Evolutionary conservation across 768 basidiomycete species (phyloP), one percentile per base, ranked within the genome.

Genomic region (Xanthoconium stramineum): DNA sequence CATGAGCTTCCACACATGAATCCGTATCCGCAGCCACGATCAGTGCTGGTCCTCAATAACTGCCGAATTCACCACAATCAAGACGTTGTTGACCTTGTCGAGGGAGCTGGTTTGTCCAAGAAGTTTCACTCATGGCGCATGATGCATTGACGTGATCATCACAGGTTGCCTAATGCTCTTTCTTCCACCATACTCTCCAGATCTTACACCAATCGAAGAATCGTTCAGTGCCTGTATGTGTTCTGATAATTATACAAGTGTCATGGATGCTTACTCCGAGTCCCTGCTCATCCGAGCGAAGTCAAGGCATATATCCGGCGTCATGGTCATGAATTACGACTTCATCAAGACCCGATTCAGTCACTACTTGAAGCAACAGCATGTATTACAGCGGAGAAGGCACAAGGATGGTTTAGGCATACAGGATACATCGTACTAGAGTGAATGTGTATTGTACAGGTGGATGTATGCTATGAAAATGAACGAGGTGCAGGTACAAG

Each of bases 1-100:
- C 24, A 24, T 24, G 24, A 24, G 24, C 24, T 24, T 24, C 24
- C 24, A 24, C 24, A 43, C 6, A 57, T 57, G 56, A 39, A 52
- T 29, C 42, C 51, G 1, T 57, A 29, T 28, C 56, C 51, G 2
- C 17, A 24, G 1, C 46, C 47, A 29, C 5, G 24, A 1, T 57
- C 56, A 9, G 47, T 52, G 1, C 33, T 57, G 1, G 24, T 58
- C 14, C 52, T 58, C 2, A 32, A 58, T 17, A 58, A 58, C 44
- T 53, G 52, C 24, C 32, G 13, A 0, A 53, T 53, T 13, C 57
- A 58, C 24, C 57, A 53, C n/a, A 50, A 58, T 8, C 12, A 29
- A 12, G 52, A 53, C 19, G 32, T 58, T 10, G 9, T 40, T 14
- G 24, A 50, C 14, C 42, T 56, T 14, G 44, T 56, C 9, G 5